Percentiles rank a stretch among this genome's conserved stretches.
Evolutionary conservation across 192 early-diverging fungal genomes (phyloP).

Genomic region (Gaertneriomyces sp.): DNA sequence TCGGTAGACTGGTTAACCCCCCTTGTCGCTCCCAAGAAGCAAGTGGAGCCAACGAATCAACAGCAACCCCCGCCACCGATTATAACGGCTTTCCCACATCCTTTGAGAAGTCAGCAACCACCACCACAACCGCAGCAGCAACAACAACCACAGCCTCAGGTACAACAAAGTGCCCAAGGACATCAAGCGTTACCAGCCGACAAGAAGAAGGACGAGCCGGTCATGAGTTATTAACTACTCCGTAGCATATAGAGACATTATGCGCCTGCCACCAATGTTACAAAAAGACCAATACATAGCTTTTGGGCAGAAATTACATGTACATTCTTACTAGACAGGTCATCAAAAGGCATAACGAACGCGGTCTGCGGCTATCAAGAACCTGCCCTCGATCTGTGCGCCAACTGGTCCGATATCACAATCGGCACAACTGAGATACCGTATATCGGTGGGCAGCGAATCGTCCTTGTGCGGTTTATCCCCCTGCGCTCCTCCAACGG

Average conservation of each 20-base stretch:
- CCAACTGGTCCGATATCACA: constrained; percentile 42
- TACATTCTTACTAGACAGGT: background rate
- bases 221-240: too few relatives aligned
- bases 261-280: too few relatives aligned
- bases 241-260: too few relatives aligned
- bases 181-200: too few relatives aligned
- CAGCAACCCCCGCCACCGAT: constrained; percentile 22
- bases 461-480: too few relatives aligned
- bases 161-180: too few relatives aligned
- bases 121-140: constrained; percentile 18
- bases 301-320: too few relatives aligned
- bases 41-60: too few relatives aligned
- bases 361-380: constrained; percentile 24
- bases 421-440: constrained; percentile 40
- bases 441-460: constrained; percentile 1
- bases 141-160: background rate
- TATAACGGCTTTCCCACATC: constrained; percentile 29
- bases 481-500: constrained; percentile 7
- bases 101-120: constrained; percentile 16
- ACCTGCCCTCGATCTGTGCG: constrained; percentile 1
- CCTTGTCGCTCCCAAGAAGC: background rate
- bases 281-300: too few relatives aligned
- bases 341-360: constrained; percentile 12
- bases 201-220: too few relatives aligned
- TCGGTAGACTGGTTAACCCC: constrained; percentile 28